These are phyloP conservation scores for Backusella parvicylindrica DNA, from an alignment of 192 early-diverging fungal genomes.

Conservation along the genomic window DNA sequence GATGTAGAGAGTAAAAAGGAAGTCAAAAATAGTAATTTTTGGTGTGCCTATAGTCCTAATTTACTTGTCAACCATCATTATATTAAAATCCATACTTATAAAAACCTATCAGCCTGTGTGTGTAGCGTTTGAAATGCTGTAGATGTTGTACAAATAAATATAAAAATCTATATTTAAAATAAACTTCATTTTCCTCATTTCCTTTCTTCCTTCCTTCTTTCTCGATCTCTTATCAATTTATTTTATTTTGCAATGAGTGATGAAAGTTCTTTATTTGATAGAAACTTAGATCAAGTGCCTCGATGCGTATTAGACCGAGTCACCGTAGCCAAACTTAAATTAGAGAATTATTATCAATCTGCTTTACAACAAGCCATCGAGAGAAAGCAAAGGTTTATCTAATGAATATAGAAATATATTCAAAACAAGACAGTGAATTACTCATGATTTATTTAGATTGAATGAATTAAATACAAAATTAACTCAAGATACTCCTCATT, in stretches of 20 bases:
- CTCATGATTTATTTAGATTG: slow-evolving; percentile 38
- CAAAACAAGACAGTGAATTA: neutral
- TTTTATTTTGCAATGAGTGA: neutral
- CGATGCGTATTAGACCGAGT: slow-evolving; percentile 81
- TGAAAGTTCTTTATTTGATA: neutral
- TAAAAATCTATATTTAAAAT: neutral
- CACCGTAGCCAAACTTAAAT: slow-evolving; percentile 81
- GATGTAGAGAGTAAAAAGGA: no score
- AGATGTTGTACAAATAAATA: neutral
- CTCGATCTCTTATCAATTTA: neutral
- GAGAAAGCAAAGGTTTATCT: slow-evolving; percentile 57
- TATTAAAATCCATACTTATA: no score
- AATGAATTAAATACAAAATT: slow-evolving; percentile 77
- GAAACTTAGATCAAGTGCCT: slow-evolving; percentile 25
- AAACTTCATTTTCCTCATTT: neutral
- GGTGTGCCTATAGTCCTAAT: no score
- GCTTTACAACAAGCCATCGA: slow-evolving; percentile 87
- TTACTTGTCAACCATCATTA: no score
- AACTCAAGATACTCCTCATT: slow-evolving; percentile 49
- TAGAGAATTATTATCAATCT: slow-evolving; percentile 91
- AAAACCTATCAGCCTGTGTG: no score
- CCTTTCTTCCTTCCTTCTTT: neutral
- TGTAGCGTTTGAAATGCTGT: no score
- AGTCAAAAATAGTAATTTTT: no score
- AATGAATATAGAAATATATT: neutral